Base-by-base conservation (phyloP, 108 stramenopile species). In the Discostella stelligeroides region DNA sequence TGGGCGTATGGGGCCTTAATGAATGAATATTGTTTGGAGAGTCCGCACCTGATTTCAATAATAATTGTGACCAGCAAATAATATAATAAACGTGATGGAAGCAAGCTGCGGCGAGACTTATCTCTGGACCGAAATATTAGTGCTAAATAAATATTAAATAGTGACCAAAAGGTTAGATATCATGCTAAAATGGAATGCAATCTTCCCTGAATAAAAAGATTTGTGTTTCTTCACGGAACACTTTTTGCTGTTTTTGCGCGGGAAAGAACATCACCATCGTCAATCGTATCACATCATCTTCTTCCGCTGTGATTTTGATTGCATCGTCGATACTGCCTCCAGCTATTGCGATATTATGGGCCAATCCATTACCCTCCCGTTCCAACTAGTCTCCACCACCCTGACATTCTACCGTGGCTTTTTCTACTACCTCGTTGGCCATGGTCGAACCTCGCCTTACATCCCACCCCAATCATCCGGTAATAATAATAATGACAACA, bases 401-500 rank as follows among this genome's bases (percentile, higher is more conserved):
- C 40, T 76, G 4, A 86, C 85, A 56, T 92, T 80, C 68, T 92
- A 92, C 70, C 69, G 76, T 20, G 91, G 91, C 6, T 82, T 92
- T 51, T 85, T 88, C 54, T 79, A 92, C 71, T 92, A 92, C 69
- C 75, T 88, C 49, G 60, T 70, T 13, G 91, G 91, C 10, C 46
- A 53, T 10, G 91, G 91, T 17, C 75, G 91, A 12, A 29, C 73
- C 29, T 64, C 78, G 0, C 81, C 82, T 0, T 92, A 88, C 71
- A 24, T 64, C 42, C 39, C 40, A 8, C 60, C 68, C 12, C 72
- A 60, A 0, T 48, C 67, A 20, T 27, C 69, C n/a, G 75, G 81
- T 56, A 63, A 72, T 59, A 23, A 59, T 27, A 73, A 65, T 43
- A 43, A 17, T 24, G 41, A 23, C 34, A n/a, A 20, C 41, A 30